phyloP scores from a whole-genome alignment of 2,329 filamentous ascomycete genomes.

The Ophiocordyceps sinensis region DNA sequence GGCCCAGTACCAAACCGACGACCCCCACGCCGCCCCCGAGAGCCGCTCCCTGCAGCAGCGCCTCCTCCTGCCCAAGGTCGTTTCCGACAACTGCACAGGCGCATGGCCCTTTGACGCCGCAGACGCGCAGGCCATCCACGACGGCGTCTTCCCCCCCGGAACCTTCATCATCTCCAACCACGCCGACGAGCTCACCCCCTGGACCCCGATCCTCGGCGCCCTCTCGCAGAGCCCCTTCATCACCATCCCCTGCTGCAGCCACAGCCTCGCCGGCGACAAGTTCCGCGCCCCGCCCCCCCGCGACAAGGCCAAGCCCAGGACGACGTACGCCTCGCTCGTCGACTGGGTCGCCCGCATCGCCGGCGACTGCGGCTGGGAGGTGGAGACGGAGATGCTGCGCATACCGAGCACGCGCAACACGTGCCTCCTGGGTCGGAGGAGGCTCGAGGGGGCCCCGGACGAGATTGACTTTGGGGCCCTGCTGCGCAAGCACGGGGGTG shows the following conservation, averaged over 20 bases:
- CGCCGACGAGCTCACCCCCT: constrained; percentile 87
- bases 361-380: constrained; percentile 54
- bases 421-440: constrained; percentile 56
- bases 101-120: constrained; percentile 5
- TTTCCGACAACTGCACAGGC: constrained; percentile 9
- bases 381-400: constrained; percentile 73
- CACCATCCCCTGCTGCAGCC: constrained; percentile 90
- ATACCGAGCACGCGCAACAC: constrained; percentile 89
- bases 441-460: constrained; percentile 9
- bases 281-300: constrained; percentile 53
- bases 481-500: constrained; percentile 37
- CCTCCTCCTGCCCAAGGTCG: constrained; percentile 33
- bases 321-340: constrained; percentile 72
- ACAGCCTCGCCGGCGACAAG: constrained; percentile 60
- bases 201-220: constrained; percentile 80
- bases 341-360: constrained; percentile 62
- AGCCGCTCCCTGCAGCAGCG: constrained; percentile 25
- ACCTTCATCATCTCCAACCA: constrained; percentile 97
- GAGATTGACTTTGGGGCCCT: constrained; percentile 28
- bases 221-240: constrained; percentile 70
- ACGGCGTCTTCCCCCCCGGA: constrained; percentile 53
- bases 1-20: constrained; percentile 45
- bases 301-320: constrained; percentile 36
- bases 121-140: constrained; percentile 21
- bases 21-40: constrained; percentile 10